A percentile compares a stretch with the other conserved stretches of the same genome.
phyloP scores from a whole-genome alignment of 805 yeast species.

The Teunomyces kruisii region DNA sequence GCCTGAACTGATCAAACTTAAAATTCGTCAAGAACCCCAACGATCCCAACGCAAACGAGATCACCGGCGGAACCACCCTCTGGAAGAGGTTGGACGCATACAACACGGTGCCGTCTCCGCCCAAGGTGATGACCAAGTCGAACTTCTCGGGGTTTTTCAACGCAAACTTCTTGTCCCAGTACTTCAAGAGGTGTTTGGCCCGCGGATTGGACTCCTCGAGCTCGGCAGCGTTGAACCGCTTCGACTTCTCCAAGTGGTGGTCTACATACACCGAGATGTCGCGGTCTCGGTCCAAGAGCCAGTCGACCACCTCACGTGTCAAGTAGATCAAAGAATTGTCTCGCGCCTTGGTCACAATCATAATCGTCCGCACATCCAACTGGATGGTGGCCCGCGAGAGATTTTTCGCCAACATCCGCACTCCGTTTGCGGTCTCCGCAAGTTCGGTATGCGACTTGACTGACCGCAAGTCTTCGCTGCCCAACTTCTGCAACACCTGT shows the following conservation, averaged over 20 bases:
- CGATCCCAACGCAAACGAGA: slow-evolving; percentile 45
- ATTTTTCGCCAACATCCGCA: slow-evolving; percentile 70
- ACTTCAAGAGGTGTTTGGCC: slow-evolving; percentile 49
- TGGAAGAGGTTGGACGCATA: slow-evolving; percentile 44
- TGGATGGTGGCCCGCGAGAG: slow-evolving; percentile 69
- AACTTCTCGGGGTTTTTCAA: slow-evolving; percentile 40
- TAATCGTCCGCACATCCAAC: slow-evolving; percentile 64
- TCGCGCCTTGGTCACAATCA: slow-evolving; percentile 88
- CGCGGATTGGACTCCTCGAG: slow-evolving; percentile 48
- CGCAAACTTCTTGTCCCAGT: slow-evolving; percentile 69
- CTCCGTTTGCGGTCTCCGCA: slow-evolving; percentile 81
- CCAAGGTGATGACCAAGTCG: slow-evolving; percentile 45
- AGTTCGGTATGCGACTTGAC: slow-evolving; percentile 71
- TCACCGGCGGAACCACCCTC: slow-evolving; percentile 47
- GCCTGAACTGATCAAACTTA: slow-evolving; percentile 69
- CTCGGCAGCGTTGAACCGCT: slow-evolving; percentile 60
- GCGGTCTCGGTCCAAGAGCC: slow-evolving; percentile 52
- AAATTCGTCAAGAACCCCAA: slow-evolving; percentile 66
- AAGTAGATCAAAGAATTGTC: slow-evolving; percentile 75
- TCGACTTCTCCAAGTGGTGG: slow-evolving; percentile 56
- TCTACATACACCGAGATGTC: slow-evolving; percentile 69
- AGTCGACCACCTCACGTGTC: slow-evolving; percentile 77
- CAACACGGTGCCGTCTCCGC: slow-evolving; percentile 49
- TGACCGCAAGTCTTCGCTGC: slow-evolving; percentile 45
- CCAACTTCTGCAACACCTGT: slow-evolving; percentile 8